Base-by-base conservation (phyloP, 768 basidiomycete genomes). In the Tulasnella sp. region DNA sequence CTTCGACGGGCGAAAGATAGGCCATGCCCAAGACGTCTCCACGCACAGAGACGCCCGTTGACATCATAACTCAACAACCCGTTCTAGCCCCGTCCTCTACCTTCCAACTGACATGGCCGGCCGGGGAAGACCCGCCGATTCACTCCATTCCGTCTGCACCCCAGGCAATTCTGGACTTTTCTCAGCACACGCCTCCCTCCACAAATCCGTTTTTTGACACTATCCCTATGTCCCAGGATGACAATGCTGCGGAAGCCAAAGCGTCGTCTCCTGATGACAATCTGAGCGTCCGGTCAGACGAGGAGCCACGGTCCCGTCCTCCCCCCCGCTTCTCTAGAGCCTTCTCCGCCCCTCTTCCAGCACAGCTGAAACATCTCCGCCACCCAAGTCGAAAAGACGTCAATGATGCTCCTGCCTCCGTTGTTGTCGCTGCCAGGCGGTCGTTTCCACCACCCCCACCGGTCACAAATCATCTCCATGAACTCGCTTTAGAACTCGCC, bases 401-500 rank as follows among this genome's bases (percentile, higher is more conserved):
- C 51, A 23, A 2, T 4, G 56, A 45, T 42, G 15, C 39, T 17
- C 29, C 41, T 25, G 29, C 41, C 2, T n/a, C 41, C 14, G 35
- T 19, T 35, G 54, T 54, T 34, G 37, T 35, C 23, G 49, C 36
- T 6, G 31, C 34, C 31, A 39, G 14, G 25, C 31, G 19, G 31
- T 63, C 43, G 62, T 41, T 45, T 57, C 51, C 12, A 65, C 67
- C 23, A 50, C 48, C 57, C 31, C 65, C 67, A 8, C 67, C 61
- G 52, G 70, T 32, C 71, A 25, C 65, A 66, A 8, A 65, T 70
- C 76, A 73, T 57, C 72, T 84, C 61, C 76, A 77, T 41, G 84
- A 86, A 59, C 72, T 93, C 54, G 88, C 90, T 0, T 70, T 85
- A 27, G 92, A 97, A 69, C 75, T 96, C 12, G 90, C 93, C 11